Percentiles rank a stretch among this genome's conserved stretches.
Conservation (phyloP, 2,329 filamentous ascomycete species). For the Trichophyton benhamiae region DNA sequence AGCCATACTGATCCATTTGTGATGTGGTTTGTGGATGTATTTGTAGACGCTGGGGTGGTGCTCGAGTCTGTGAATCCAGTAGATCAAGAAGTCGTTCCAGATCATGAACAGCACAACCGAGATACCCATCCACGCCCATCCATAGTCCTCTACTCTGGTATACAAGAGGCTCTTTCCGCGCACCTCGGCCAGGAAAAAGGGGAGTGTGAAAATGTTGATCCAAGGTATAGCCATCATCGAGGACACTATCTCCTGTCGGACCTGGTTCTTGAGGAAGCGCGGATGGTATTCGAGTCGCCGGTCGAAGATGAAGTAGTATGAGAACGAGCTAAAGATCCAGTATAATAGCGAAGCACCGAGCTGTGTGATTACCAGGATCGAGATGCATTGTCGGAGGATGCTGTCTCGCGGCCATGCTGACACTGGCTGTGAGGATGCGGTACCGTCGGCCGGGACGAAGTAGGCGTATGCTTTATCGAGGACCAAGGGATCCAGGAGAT, state of each 20-base stretch:
- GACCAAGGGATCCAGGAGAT: constrained; percentile 58
- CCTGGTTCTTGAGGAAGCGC: constrained; percentile 77
- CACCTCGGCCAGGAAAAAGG: constrained; percentile 62
- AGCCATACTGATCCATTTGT: constrained; percentile 57
- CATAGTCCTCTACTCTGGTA: constrained; percentile 51
- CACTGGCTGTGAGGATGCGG: constrained; percentile 41
- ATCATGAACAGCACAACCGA: constrained; percentile 68
- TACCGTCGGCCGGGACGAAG: constrained; percentile 52
- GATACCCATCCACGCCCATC: constrained; percentile 54
- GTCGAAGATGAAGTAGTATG: constrained; percentile 71
- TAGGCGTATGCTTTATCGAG: constrained; percentile 60
- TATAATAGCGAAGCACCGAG: constrained; percentile 46
- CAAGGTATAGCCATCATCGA: constrained; percentile 56
- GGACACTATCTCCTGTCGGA: constrained; percentile 63
- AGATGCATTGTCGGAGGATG: constrained; percentile 51
- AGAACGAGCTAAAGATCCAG: constrained; percentile 61
- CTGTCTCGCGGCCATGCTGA: constrained; percentile 54
- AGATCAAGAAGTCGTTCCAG: constrained; percentile 69
- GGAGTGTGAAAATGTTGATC: constrained; percentile 64
- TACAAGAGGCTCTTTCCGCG: constrained; percentile 71
- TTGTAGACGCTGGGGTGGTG: constrained; percentile 66
- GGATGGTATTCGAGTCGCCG: constrained; percentile 66
- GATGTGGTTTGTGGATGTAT: constrained; percentile 73
- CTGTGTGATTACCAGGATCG: constrained; percentile 66
- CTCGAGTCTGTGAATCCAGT: constrained; percentile 65